Conservation (phyloP, 164 flowering plant genomes). For the Platanus orientalis region DNA sequence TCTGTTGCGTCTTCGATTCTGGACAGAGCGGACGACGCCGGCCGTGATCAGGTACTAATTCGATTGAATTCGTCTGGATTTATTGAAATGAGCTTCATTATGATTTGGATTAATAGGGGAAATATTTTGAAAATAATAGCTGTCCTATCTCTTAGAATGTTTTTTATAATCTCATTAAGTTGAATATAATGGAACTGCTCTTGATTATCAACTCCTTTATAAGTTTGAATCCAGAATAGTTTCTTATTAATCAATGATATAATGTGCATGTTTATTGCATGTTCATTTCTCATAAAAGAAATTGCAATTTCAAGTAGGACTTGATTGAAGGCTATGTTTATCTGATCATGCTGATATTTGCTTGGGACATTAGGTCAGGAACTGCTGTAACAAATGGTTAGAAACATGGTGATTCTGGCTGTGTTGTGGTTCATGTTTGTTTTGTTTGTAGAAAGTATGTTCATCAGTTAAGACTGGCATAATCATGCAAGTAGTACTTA, state of each 20-base stretch:
- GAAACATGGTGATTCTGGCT: not conserved
- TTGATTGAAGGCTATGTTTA: no score
- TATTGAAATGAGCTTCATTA: no score
- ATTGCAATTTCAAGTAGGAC: no score
- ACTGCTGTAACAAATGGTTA: not conserved
- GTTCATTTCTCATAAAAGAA: no score
- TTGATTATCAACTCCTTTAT: not conserved
- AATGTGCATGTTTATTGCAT: not conserved
- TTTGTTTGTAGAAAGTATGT: not conserved
- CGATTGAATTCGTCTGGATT: no score
- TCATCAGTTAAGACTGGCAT: not conserved
- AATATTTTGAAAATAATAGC: no score
- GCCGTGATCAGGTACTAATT: slow-evolving; percentile 52
- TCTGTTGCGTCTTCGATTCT: slow-evolving; percentile 61
- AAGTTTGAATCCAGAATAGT: no score
- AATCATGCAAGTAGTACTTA: not conserved
- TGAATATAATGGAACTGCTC: not conserved
- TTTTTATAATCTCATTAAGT: not conserved
- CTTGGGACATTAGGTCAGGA: not conserved
- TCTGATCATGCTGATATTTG: no score
- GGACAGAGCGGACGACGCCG: slow-evolving; percentile 46
- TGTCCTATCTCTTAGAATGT: no score
- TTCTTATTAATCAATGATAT: not conserved
- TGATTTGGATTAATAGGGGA: no score
- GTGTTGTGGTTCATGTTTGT: not conserved